Base-by-base conservation (phyloP, 257 asterid genomes). In the Plantago ovata region DNA sequence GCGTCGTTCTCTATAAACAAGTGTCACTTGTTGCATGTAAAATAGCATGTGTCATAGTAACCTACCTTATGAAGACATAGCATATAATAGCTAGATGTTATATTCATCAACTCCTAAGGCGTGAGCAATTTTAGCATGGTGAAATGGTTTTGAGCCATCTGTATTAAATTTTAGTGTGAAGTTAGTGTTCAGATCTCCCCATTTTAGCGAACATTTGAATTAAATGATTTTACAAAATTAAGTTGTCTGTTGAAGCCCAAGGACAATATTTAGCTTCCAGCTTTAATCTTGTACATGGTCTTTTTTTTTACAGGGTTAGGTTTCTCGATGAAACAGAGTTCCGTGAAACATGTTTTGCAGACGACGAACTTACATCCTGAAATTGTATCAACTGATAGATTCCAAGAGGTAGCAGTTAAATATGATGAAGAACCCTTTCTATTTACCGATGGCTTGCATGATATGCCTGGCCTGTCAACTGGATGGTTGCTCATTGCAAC, bases 401-500 rank as follows among this genome's bases (percentile, higher is more conserved):
- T 40, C 39, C 82, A 74, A 55, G 75, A 69, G 42, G 56, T 40
- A 39, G 74, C 61, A 60, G 69, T 43, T 59, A 65, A 79, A 67
- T 55, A 73, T 23, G 58, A 65, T 53, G 69, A 69, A 65, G 67
- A 66, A 64, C 53, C 64, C 60, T 46, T 73, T 58, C 78, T 62
- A 51, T 77, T 75, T 60, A 74, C 73, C 19, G 58, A 58, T 21
- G 52, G 63, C 44, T 64, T 66, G 2, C 80, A 76, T 7, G 87
- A 82, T 64, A 72, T 62, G 62, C 79, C 82, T 68, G 76, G 67
- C 52, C 58, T 85, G 45, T 65, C 49, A 38, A 72, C 62, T 43
- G 98, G 98, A 60, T 74, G 75, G 57, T 54, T 88, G 58, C 75
- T 92, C 53, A 73, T 45, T 68, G 96, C 98, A 64, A 85, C 95